These are phyloP conservation scores for Linnemannia exigua DNA, from an alignment of 192 early-diverging fungal species.

Conservation along the genomic window DNA sequence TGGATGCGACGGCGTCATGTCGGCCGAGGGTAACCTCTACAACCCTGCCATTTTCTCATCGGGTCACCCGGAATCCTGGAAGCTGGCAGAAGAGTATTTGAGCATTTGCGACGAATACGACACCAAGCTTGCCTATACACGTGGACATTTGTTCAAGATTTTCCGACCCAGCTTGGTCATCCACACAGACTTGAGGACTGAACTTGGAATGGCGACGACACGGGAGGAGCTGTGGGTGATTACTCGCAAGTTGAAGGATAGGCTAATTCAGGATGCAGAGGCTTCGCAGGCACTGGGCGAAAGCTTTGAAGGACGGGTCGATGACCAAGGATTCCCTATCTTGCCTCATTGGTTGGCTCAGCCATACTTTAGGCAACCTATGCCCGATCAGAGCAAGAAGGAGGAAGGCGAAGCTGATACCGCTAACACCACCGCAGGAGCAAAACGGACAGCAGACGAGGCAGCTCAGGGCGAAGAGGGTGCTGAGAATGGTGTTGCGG, in stretches of 20 bases:
- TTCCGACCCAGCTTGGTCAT: constrained; percentile 80
- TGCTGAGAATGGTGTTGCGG: background rate
- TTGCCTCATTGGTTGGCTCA: constrained; percentile 80
- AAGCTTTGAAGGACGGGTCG: constrained; percentile 30
- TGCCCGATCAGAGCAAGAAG: constrained; percentile 29
- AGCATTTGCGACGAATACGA: constrained; percentile 80
- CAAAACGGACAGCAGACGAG: constrained; percentile 22
- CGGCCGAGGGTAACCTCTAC: constrained; percentile 87
- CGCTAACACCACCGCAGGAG: background rate
- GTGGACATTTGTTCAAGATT: constrained; percentile 95
- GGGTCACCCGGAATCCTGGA: constrained; percentile 75
- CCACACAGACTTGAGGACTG: constrained; percentile 84
- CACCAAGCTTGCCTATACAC: constrained; percentile 75
- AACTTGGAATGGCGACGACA: constrained; percentile 70
- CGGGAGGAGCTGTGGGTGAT: constrained; percentile 72
- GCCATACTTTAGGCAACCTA: constrained; percentile 70
- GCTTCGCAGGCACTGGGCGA: constrained; percentile 20
- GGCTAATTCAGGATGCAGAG: constrained; percentile 60
- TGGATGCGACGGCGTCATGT: constrained; percentile 95
- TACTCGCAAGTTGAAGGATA: constrained; percentile 70
- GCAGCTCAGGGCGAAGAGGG: constrained; percentile 10
- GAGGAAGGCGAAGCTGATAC: background rate
- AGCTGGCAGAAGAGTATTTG: constrained; percentile 91
- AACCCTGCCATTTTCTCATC: constrained; percentile 90
- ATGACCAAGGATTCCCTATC: constrained; percentile 66